Evolutionary conservation across 768 basidiomycete species (phyloP).

Genomic region (Nidula microcarpa): DNA sequence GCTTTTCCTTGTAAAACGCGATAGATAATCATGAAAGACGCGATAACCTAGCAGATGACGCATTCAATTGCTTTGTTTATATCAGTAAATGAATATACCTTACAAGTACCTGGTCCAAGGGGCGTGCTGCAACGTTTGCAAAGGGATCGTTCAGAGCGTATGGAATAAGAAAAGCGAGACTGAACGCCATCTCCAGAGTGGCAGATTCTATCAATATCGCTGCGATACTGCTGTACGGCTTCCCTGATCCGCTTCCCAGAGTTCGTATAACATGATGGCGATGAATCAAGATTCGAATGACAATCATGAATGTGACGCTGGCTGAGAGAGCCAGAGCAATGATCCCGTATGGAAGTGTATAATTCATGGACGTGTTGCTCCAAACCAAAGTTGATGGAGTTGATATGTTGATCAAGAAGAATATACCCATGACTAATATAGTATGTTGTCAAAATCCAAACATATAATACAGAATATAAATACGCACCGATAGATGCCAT

Average conservation of each 20-base stretch:
- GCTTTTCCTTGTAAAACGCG: constrained; percentile 9
- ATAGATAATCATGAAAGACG: constrained; percentile 10
- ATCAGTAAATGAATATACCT: not conserved
- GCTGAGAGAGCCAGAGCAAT: constrained; percentile 5
- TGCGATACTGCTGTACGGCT: constrained; percentile 10
- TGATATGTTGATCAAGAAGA: constrained; percentile 1
- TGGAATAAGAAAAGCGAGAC: constrained; percentile 7
- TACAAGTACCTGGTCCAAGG: constrained; percentile 9
- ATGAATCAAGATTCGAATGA: constrained; percentile 10
- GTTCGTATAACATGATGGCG: constrained; percentile 4
- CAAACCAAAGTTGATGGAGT: no score
- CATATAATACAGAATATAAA: not conserved
- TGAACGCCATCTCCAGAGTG: constrained; percentile 5
- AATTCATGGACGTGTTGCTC: not conserved
- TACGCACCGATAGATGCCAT: constrained; percentile 7
- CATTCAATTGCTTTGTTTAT: not conserved
- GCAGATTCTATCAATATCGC: constrained; percentile 16
- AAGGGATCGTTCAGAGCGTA: constrained; percentile 6
- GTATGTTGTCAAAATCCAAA: not conserved
- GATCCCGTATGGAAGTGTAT: not conserved
- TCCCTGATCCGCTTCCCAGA: constrained; percentile 6
- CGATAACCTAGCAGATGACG: constrained; percentile 3
- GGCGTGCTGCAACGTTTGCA: constrained; percentile 4
- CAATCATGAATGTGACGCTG: constrained; percentile 12
- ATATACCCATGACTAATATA: constrained; percentile 2